Conservation (phyloP, 225 moss, liverwort and hornwort species). For the Marchantia paleacea region DNA sequence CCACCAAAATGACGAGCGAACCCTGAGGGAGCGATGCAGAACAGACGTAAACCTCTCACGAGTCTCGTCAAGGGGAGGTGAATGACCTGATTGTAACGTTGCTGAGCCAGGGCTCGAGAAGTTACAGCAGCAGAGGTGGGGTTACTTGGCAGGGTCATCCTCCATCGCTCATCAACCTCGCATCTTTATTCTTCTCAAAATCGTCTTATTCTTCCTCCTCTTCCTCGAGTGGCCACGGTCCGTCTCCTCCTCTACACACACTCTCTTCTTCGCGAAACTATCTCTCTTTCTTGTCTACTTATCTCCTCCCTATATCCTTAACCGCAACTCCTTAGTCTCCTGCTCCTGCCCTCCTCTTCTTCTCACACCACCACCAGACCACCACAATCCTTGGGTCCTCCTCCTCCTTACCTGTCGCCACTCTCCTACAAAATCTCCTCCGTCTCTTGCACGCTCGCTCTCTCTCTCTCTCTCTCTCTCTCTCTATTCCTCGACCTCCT, state of each 20-base stretch:
- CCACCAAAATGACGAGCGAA: neutral
- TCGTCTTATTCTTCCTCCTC: constrained; percentile 7
- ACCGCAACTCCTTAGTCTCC: constrained; percentile 26
- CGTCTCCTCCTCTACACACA: neutral
- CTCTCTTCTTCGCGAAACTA: neutral
- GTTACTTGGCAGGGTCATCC: constrained; percentile 98
- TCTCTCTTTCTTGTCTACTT: neutral
- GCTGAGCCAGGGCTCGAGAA: constrained; percentile 84
- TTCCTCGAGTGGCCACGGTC: neutral
- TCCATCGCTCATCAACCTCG: constrained; percentile 72
- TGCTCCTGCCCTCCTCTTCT: neutral
- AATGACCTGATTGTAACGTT: constrained; percentile 77
- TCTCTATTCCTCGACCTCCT: neutral
- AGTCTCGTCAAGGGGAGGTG: neutral
- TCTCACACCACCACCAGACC: constrained; percentile 2
- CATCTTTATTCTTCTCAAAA: constrained; percentile 20
- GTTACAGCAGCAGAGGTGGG: constrained; percentile 60
- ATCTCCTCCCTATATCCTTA: neutral
- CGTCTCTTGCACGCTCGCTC: neutral
- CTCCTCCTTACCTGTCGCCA: neutral
- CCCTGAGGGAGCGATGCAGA: neutral
- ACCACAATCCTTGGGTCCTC: neutral
- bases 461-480: neutral
- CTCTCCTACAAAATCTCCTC: neutral
- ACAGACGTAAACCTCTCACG: neutral